Evolutionary conservation across 2,329 filamentous ascomycete species (phyloP), one percentile per base, ranked within the genome.

Genomic region (Mariannaea elegans): DNA sequence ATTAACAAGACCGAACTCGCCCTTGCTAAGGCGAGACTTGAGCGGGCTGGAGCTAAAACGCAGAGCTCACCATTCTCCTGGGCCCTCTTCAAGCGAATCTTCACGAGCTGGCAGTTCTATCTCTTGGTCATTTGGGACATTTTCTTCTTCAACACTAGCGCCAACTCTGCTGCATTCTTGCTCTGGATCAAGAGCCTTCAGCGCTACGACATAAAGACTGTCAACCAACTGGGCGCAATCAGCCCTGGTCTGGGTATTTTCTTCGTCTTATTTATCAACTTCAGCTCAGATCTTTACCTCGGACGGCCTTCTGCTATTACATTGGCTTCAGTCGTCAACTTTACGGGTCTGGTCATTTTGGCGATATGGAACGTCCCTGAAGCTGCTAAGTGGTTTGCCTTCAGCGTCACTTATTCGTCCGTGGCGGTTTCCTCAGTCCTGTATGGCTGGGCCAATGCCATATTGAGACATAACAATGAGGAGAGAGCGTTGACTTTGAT

Each of bases 251-350:
- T 66, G 8, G 64, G 64, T 6, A 66, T 66, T 19, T 66, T 66
- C 39, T 66, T 65, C 27, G 62, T 65, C 4, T 41, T 66, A 0
- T 66, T 66, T 24, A 65, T 66, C 38, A 61, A 63, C 51, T 61
- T 65, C 31, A 57, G 58, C 27, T 74, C 70, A n/a, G 69, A 66
- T 41, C 62, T 66, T 2, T 64, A 52, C 54, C 59, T 66, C 27
- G 64, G 64, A 2, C 56, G 59, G 4, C 59, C 64, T 2, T 56
- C 51, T 0, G 64, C 64, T 2, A 66, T 66, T 23, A 66, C 64
- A 6, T 16, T 66, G 41, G 64, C 64, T 1, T 64, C 64, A 1
- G 45, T 46, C 0, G 24, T 64, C n/a, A 66, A 66, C 45, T 63
- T 65, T 12, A 65, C 60, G 0, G 64, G 62, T 6, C 46, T 66